These are phyloP conservation scores for Camellia oleifera DNA, from an alignment of 179 eudicot species.

Conservation along the genomic window DNA sequence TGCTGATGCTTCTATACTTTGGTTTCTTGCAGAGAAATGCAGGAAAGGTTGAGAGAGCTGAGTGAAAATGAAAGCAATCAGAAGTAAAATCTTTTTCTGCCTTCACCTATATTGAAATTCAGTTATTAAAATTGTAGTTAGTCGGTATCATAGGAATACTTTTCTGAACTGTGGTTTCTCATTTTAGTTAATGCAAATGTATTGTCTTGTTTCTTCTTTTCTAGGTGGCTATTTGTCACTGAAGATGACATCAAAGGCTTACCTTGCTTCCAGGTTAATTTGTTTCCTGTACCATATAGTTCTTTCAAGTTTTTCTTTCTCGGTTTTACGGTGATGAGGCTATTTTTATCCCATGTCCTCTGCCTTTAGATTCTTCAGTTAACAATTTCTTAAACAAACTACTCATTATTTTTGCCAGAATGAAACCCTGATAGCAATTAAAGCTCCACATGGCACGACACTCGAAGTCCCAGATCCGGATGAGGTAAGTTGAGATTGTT, in stretches of 20 bases:
- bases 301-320: not conserved
- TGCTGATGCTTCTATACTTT: conserved; percentile 21
- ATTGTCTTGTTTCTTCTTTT: not conserved
- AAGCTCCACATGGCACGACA: conserved; percentile 94
- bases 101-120: not conserved
- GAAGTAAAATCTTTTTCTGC: conserved; percentile 37
- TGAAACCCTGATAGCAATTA: conserved; percentile 85
- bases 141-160: not conserved
- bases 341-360: not conserved
- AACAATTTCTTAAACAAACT: not conserved
- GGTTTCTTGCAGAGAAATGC: conserved; percentile 70
- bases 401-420: conserved; percentile 38
- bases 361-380: not conserved
- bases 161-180: not conserved
- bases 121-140: not conserved
- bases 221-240: conserved; percentile 87
- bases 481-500: conserved; percentile 46
- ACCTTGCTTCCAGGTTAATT: conserved; percentile 78
- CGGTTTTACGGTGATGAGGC: conserved; percentile 1
- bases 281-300: not conserved
- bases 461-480: conserved; percentile 97
- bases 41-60: conserved; percentile 73
- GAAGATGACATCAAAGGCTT: conserved; percentile 87
- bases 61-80: conserved; percentile 89
- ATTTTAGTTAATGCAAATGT: not conserved